These are phyloP conservation scores for Saccharomycopsis oosterbeekiorum DNA, from an alignment of 805 yeast genomes.

Conservation along the genomic window DNA sequence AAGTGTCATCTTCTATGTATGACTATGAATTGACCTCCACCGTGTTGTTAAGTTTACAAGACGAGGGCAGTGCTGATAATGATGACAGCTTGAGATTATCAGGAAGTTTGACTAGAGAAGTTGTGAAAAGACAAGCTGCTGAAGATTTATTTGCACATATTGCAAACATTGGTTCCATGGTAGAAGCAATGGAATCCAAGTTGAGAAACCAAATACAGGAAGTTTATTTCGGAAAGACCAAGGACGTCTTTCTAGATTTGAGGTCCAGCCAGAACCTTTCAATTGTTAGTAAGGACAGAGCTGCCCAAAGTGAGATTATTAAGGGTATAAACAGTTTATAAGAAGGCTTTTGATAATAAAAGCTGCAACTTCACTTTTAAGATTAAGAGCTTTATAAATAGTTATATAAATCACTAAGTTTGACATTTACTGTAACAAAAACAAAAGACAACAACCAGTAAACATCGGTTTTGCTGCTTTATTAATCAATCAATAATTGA, in stretches of 20 bases:
- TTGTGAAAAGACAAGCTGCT: constrained; percentile 40
- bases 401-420: too few relatives aligned
- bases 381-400: too few relatives aligned
- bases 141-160: constrained; percentile 58
- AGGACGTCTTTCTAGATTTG: constrained; percentile 71
- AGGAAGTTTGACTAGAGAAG: constrained; percentile 83
- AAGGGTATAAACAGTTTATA: constrained; percentile 7
- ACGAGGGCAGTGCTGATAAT: constrained; percentile 22
- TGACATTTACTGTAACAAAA: too few relatives aligned
- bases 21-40: constrained; percentile 75
- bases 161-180: constrained; percentile 71
- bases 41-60: constrained; percentile 60
- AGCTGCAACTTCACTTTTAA: neutral
- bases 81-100: constrained; percentile 38
- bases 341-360: neutral
- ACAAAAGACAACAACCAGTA: too few relatives aligned
- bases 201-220: constrained; percentile 82
- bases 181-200: constrained; percentile 83
- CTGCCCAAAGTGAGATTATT: constrained; percentile 7
- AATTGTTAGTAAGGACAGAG: neutral
- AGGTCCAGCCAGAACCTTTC: constrained; percentile 29
- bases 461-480: too few relatives aligned
- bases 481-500: too few relatives aligned
- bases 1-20: constrained; percentile 23
- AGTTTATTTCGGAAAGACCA: constrained; percentile 90